A percentile compares a stretch with the other conserved stretches of the same genome.
These are phyloP conservation scores for Aspergillus floridensis DNA, from an alignment of 2,329 filamentous ascomycete species.

Conservation along the genomic window DNA sequence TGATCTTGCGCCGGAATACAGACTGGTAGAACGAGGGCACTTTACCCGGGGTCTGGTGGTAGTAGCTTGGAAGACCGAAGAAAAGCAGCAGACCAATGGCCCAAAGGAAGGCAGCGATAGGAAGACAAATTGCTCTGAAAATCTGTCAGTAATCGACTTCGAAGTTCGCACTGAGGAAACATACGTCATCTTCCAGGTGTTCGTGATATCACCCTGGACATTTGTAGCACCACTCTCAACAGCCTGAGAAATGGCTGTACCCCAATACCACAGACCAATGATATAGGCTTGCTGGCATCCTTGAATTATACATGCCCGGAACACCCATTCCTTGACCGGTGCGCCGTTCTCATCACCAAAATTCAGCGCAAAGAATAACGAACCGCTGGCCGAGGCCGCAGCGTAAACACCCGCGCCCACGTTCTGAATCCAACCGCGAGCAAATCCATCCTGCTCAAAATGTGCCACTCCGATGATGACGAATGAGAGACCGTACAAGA, in stretches of 20 bases:
- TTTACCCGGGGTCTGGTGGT: slow-evolving; percentile 61
- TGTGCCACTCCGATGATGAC: slow-evolving; percentile 62
- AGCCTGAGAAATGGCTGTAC: slow-evolving; percentile 51
- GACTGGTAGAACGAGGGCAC: slow-evolving; percentile 65
- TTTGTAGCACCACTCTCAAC: slow-evolving; percentile 43
- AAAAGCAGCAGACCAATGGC: slow-evolving; percentile 55
- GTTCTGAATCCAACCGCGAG: slow-evolving; percentile 57
- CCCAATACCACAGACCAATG: slow-evolving; percentile 66
- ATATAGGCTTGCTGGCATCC: slow-evolving; percentile 67
- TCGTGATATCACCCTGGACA: slow-evolving; percentile 37
- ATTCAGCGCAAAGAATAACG: slow-evolving; percentile 65
- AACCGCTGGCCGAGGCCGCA: slow-evolving; percentile 60
- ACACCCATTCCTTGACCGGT: slow-evolving; percentile 65
- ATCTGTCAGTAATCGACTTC: background rate
- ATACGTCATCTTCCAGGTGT: slow-evolving; percentile 47
- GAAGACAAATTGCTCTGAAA: slow-evolving; percentile 52
- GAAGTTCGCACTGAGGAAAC: slow-evolving; percentile 10
- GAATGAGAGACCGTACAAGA: slow-evolving; percentile 63
- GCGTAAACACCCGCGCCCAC: slow-evolving; percentile 62
- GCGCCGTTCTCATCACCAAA: slow-evolving; percentile 64
- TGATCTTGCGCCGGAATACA: slow-evolving; percentile 61
- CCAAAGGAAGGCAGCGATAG: slow-evolving; percentile 59
- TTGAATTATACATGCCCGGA: slow-evolving; percentile 64
- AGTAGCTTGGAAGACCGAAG: slow-evolving; percentile 64
- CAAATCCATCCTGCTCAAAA: slow-evolving; percentile 42